phyloP scores from a whole-genome alignment of 306 rosid genomes.

The Styphnolobium japonicum region DNA sequence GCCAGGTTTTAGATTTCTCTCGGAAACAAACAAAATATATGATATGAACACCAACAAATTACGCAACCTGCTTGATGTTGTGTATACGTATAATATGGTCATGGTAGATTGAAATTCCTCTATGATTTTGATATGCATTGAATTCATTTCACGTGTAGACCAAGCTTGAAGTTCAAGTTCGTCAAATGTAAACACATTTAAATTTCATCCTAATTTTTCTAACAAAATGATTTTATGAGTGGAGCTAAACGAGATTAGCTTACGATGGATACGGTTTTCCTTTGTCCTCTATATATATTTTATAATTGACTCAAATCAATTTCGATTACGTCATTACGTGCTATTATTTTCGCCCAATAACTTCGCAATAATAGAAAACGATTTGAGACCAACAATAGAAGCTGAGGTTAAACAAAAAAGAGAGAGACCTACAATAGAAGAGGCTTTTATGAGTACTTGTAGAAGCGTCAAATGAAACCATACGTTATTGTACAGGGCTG shows the following conservation, averaged over 20 bases:
- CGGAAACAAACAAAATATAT: neutral
- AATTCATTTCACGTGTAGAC: neutral
- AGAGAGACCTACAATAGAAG: no score
- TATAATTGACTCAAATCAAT: neutral
- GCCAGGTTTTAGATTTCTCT: neutral
- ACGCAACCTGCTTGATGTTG: slow-evolving; percentile 1
- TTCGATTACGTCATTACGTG: neutral
- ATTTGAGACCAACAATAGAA: neutral
- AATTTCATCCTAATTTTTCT: neutral
- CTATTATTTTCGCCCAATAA: neutral
- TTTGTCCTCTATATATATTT: neutral
- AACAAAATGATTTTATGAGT: neutral
- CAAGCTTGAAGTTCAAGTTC: neutral
- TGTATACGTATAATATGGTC: neutral
- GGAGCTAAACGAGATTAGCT: neutral
- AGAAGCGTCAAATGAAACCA: no score
- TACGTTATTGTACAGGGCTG: no score
- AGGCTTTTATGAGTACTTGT: no score
- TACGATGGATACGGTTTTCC: neutral
- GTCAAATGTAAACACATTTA: slow-evolving; percentile 6
- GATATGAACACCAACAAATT: neutral
- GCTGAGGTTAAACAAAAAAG: neutral
- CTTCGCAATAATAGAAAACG: neutral
- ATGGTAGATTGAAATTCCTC: neutral
- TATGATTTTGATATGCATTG: neutral